Evolutionary conservation across 2,329 filamentous ascomycete genomes (phyloP).

Genomic region (Ceratocystis diversiconidia): DNA sequence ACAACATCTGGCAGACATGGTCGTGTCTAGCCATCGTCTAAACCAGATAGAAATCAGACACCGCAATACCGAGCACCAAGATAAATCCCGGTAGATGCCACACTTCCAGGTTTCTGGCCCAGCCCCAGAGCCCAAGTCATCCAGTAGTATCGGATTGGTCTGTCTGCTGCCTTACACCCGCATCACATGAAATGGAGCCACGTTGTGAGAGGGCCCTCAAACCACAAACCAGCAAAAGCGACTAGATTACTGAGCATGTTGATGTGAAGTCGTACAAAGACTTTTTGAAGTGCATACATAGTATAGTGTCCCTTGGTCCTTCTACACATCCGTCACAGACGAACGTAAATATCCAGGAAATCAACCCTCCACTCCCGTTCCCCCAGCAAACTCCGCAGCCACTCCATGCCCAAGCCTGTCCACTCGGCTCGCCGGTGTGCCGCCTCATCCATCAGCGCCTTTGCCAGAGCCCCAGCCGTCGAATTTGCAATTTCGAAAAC

Average conservation of each 20-base stretch:
- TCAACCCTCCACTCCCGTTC: conserved; percentile 80
- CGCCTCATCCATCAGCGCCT: conserved; percentile 50
- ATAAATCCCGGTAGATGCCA: too few species aligned
- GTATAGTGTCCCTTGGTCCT: background rate
- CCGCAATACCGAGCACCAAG: background rate
- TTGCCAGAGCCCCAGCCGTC: conserved; percentile 53
- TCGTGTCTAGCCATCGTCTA: background rate
- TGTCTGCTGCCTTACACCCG: background rate
- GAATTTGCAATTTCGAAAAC: conserved; percentile 48
- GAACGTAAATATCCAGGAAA: conserved; percentile 76
- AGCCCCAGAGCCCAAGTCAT: too few species aligned
- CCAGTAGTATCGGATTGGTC: background rate
- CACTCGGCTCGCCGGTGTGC: conserved; percentile 45
- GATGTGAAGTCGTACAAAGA: background rate
- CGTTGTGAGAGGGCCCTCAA: background rate
- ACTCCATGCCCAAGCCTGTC: conserved; percentile 69
- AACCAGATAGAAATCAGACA: background rate
- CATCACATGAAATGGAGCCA: too few species aligned
- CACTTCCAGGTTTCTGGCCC: too few species aligned
- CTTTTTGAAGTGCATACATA: background rate
- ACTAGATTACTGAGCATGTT: background rate
- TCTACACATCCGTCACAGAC: conserved; percentile 38
- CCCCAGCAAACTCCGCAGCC: conserved; percentile 69
- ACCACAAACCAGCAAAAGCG: background rate
- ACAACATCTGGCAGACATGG: background rate